Conservation (phyloP, 257 asterid species). For the Capsicum chinense region DNA sequence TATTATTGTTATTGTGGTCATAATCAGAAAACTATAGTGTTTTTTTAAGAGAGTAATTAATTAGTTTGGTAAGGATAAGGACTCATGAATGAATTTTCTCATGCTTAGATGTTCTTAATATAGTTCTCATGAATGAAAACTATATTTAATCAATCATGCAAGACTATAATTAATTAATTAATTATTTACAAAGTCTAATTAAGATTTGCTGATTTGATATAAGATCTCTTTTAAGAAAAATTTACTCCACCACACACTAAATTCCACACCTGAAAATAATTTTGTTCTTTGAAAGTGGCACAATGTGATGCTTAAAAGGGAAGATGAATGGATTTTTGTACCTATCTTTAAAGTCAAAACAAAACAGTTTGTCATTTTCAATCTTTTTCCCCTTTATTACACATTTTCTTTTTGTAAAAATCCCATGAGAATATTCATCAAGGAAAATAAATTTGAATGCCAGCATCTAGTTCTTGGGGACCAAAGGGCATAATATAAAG, state of each 20-base stretch:
- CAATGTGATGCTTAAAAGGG: neutral
- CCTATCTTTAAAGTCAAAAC: neutral
- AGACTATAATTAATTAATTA: neutral
- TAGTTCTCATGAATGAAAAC: neutral
- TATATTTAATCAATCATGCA: neutral
- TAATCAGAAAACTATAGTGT: neutral
- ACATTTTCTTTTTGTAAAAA: neutral
- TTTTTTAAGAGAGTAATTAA: neutral
- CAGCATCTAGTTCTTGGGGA: neutral
- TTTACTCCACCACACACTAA: neutral
- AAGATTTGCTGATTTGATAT: constrained; percentile 19
- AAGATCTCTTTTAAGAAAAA: neutral
- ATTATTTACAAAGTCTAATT: neutral
- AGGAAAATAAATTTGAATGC: constrained; percentile 14
- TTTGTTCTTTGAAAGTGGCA: constrained; percentile 14
- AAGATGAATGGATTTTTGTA: neutral
- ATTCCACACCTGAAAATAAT: constrained; percentile 17
- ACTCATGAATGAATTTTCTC: neutral
- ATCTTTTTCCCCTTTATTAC: neutral
- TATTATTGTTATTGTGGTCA: too few relatives aligned
- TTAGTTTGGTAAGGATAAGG: neutral
- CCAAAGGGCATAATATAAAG: too few relatives aligned
- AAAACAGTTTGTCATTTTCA: constrained; percentile 27
- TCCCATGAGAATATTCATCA: constrained; percentile 23
- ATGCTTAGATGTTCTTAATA: neutral